These are phyloP conservation scores for Pistacia integerrima DNA, from an alignment of 345 rosid species.

Conservation along the genomic window DNA sequence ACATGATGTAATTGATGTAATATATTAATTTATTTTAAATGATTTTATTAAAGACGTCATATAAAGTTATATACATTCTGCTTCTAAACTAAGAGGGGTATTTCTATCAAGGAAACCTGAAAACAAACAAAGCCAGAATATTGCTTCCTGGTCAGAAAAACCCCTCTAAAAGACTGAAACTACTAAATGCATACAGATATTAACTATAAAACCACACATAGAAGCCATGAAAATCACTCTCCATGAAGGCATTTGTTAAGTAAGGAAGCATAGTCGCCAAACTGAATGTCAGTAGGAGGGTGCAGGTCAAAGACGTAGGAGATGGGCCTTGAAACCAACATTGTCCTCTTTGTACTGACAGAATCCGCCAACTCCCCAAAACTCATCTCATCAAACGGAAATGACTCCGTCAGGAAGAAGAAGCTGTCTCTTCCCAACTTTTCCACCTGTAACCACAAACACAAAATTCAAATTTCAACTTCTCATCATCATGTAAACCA, in stretches of 20 bases:
- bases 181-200: too few species aligned
- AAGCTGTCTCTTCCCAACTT: constrained; percentile 74
- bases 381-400: constrained; percentile 60
- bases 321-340: constrained; percentile 59
- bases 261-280: constrained; percentile 43
- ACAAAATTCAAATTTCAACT: not conserved
- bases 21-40: too few species aligned
- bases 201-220: too few species aligned
- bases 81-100: too few species aligned
- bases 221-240: not conserved
- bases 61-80: too few species aligned
- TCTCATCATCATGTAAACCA: constrained; percentile 1
- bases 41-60: too few species aligned
- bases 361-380: constrained; percentile 58
- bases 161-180: too few species aligned
- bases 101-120: too few species aligned
- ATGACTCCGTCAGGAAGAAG: constrained; percentile 77
- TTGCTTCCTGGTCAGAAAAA: too few species aligned
- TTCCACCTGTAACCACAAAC: constrained; percentile 56
- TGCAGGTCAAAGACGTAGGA: constrained; percentile 69
- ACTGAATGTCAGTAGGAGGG: constrained; percentile 61
- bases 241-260: constrained; percentile 37
- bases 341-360: constrained; percentile 44
- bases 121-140: too few species aligned
- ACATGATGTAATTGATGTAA: too few species aligned